Base-by-base conservation (phyloP, 106 monocot species). In the Gastrodia elata region DNA sequence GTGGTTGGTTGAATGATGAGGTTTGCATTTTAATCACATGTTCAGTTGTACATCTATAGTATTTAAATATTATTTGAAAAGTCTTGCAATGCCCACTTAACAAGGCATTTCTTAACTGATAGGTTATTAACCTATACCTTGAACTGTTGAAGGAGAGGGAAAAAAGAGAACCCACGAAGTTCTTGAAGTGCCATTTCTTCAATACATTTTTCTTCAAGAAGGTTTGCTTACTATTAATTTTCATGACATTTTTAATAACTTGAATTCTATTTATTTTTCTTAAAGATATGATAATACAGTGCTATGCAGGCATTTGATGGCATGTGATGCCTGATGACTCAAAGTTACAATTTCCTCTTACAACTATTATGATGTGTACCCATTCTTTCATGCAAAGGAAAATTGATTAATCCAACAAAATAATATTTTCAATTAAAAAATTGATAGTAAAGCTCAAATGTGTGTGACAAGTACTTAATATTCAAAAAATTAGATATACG, bases 1-100 rank as follows among this genome's bases (percentile, higher is more conserved):
- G 85, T 71, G 88, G 81, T 72, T 97, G 96, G 96, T 79, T 97
- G 64, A 97, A 97, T 80, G 96, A 97, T 83, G 96, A 97, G 87
- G 96, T 97, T 43, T 73, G 55, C 75, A 27, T 75, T 68, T 43
- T 73, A 41, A 0, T 38, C 32, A 8, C 39, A 9, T 1, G 48
- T 26, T 10, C n/a, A 34, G 5, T 67, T 75, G 13, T 16, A 34
- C 25, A 14, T 48, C 15, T 18, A 38, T n/a, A 55, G 61, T 22
- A 41, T 64, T 13, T 8, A 14, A 61, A 61, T 61, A 30, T 13
- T n/a, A n/a, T n/a, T n/a, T n/a, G n/a, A n/a, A n/a, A n/a, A n/a
- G n/a, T 22, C 32, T 61, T 61, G 22, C 61, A 14, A 8, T 28
- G 14, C 28, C 14, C 32, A 28, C 58, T 59, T 61, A 61, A 32